A percentile compares a stretch with the other conserved stretches of the same genome.
These are phyloP conservation scores for Barbarea vulgaris DNA, from an alignment of 345 rosid genomes.

Conservation along the genomic window DNA sequence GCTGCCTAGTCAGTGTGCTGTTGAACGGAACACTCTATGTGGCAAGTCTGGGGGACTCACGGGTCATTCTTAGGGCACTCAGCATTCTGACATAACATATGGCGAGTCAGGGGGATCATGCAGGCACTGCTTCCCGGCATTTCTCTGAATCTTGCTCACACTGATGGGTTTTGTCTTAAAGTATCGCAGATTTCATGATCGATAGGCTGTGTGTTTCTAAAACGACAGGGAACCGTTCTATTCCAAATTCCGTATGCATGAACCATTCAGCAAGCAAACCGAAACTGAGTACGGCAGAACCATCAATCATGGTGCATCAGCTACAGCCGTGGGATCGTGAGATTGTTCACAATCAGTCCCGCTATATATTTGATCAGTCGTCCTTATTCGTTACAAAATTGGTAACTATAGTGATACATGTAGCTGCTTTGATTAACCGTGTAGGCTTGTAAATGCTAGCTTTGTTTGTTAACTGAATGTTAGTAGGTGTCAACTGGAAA, in stretches of 20 bases:
- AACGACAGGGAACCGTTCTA: neutral
- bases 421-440: neutral
- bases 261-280: neutral
- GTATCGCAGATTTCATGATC: neutral
- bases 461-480: conserved; percentile 8
- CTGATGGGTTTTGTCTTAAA: no score
- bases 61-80: neutral
- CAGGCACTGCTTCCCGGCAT: no score
- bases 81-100: no score
- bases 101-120: no score
- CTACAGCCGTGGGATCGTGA: neutral
- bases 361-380: neutral
- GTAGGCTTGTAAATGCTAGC: neutral
- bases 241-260: neutral
- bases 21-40: neutral
- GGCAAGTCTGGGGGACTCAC: neutral
- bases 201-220: neutral
- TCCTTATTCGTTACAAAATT: neutral
- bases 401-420: neutral
- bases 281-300: neutral
- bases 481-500: neutral
- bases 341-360: neutral
- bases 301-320: neutral
- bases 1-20: neutral
- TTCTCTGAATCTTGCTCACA: no score